Conservation (phyloP, 345 rosid genomes). For the Boechera retrofracta region DNA sequence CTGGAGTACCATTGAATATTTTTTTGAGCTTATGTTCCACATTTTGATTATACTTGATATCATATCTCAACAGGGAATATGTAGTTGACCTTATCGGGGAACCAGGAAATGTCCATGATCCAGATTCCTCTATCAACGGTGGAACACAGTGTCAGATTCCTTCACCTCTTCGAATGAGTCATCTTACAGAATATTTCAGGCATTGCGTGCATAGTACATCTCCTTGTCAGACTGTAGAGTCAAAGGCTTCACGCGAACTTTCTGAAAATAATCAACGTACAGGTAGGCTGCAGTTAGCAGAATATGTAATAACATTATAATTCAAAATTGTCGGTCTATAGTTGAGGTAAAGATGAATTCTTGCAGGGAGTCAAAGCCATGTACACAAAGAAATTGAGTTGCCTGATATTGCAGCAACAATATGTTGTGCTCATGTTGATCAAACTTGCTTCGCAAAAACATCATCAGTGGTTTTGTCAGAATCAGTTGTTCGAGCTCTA, state of each 20-base stretch:
- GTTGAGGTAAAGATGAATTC: constrained; percentile 12
- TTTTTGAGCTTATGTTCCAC: constrained; percentile 18
- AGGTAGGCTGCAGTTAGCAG: constrained; percentile 50
- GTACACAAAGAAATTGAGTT: constrained; percentile 36
- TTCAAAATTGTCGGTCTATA: neutral
- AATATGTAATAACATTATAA: neutral
- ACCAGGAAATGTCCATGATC: constrained; percentile 87
- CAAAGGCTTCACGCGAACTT: constrained; percentile 42
- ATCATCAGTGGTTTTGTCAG: constrained; percentile 47
- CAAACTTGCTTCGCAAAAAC: constrained; percentile 45
- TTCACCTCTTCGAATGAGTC: constrained; percentile 70
- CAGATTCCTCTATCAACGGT: constrained; percentile 89
- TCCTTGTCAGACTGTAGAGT: constrained; percentile 43
- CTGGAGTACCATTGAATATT: neutral
- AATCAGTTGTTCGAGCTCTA: constrained; percentile 39
- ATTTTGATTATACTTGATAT: constrained; percentile 24
- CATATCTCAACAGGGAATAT: constrained; percentile 72
- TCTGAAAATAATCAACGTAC: constrained; percentile 48
- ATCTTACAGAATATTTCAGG: constrained; percentile 57
- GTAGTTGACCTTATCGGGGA: constrained; percentile 94
- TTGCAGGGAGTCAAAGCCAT: constrained; percentile 51
- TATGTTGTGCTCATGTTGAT: constrained; percentile 42
- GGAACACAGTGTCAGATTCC: constrained; percentile 59
- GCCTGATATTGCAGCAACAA: constrained; percentile 33
- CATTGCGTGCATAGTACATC: constrained; percentile 52